Conservation (phyloP, 2,329 filamentous ascomycete genomes). For the Pseudogymnoascus sp. region DNA sequence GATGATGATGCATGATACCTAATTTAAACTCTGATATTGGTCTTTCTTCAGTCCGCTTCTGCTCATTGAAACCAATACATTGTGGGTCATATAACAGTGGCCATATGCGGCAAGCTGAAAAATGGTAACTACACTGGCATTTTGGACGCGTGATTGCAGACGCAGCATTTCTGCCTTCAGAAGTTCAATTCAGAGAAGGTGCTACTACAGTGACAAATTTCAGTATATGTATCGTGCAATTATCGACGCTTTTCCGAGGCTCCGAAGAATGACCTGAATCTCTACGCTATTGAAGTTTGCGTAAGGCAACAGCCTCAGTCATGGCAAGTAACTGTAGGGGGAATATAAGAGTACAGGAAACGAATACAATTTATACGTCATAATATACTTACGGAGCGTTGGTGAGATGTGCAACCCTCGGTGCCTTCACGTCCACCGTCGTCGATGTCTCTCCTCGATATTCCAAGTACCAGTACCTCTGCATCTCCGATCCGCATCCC, state of each 20-base stretch:
- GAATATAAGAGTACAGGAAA: neutral
- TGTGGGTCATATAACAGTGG: neutral
- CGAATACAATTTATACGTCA: neutral
- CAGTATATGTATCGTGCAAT: neutral
- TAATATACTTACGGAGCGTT: neutral
- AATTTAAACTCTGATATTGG: neutral
- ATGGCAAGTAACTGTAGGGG: neutral
- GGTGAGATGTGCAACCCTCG: conserved; percentile 1
- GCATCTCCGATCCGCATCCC: neutral
- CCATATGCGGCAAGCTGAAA: neutral
- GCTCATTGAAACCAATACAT: neutral
- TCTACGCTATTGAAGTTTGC: neutral
- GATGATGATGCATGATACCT: neutral
- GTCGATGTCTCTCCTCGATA: neutral
- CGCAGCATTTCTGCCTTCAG: neutral
- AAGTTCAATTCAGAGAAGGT: neutral
- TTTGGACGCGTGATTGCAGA: neutral
- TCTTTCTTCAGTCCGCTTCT: neutral
- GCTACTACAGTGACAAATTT: neutral
- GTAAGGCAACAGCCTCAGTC: neutral
- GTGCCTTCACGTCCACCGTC: neutral
- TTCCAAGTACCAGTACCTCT: conserved; percentile 1
- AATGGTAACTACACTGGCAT: neutral
- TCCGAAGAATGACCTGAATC: neutral
- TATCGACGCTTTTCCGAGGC: neutral